A percentile compares a stretch with the other conserved stretches of the same genome.
Conservation (phyloP, 2,329 filamentous ascomycete species). For the Chrysoporthe cubensis region DNA sequence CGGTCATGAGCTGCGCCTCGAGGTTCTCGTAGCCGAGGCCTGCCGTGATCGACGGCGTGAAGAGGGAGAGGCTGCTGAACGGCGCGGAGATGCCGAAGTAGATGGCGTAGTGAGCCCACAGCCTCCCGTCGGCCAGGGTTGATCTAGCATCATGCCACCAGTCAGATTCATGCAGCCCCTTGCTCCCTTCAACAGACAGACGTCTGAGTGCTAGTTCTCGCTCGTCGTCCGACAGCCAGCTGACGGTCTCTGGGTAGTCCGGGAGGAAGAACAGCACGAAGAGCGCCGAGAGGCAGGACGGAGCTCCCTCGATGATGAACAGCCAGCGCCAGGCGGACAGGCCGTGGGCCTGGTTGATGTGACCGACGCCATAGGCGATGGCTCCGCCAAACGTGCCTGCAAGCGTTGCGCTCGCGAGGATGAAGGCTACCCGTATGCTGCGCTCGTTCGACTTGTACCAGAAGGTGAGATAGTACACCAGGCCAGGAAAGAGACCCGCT, state of each 20-base stretch:
- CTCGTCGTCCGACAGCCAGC: constrained; percentile 64
- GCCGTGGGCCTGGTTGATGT: constrained; percentile 66
- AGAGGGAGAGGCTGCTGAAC: constrained; percentile 44
- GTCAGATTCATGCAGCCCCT: constrained; percentile 62
- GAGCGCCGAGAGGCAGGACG: constrained; percentile 56
- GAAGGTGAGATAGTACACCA: constrained; percentile 65
- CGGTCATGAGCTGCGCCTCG: constrained; percentile 67
- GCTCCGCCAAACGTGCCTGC: constrained; percentile 73
- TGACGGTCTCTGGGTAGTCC: constrained; percentile 66
- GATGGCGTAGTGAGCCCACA: constrained; percentile 66
- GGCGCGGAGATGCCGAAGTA: constrained; percentile 40
- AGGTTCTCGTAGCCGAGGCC: constrained; percentile 41
- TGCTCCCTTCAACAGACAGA: constrained; percentile 48
- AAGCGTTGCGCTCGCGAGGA: constrained; percentile 69
- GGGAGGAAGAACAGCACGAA: constrained; percentile 63
- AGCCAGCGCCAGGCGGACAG: constrained; percentile 70
- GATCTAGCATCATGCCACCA: constrained; percentile 70
- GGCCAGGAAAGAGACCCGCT: constrained; percentile 64
- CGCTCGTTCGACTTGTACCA: constrained; percentile 74
- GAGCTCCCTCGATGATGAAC: constrained; percentile 51
- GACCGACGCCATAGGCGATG: constrained; percentile 70
- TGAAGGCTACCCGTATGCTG: constrained; percentile 69
- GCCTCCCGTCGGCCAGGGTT: constrained; percentile 65
- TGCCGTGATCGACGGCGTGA: constrained; percentile 62
- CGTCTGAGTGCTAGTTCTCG: constrained; percentile 54